A percentile compares a stretch with the other conserved stretches of the same genome.
Evolutionary conservation across 2,329 filamentous ascomycete genomes (phyloP).

Genomic region (Cordyceps cateniannulata): DNA sequence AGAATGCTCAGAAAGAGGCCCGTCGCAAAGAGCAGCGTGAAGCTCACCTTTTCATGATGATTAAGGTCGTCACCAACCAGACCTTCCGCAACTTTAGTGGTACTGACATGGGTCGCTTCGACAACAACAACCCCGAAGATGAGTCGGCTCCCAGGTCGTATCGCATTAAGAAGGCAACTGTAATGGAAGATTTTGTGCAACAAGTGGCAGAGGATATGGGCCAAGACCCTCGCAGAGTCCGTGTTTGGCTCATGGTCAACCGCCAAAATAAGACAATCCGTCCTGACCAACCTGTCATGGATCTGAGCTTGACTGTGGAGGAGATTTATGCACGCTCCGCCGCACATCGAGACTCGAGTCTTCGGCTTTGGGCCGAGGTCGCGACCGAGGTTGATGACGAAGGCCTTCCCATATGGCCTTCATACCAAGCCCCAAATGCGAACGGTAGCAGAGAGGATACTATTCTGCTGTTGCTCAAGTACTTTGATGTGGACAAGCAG

Average conservation of each 20-base stretch:
- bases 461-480: slow-evolving; percentile 86
- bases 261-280: slow-evolving; percentile 94
- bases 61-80: slow-evolving; percentile 73
- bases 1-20: slow-evolving; percentile 68
- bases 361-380: slow-evolving; percentile 84
- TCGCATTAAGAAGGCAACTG: slow-evolving; percentile 67
- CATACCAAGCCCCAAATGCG: slow-evolving; percentile 51
- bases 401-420: slow-evolving; percentile 67
- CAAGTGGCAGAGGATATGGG: slow-evolving; percentile 65
- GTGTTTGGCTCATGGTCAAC: slow-evolving; percentile 97
- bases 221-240: slow-evolving; percentile 61
- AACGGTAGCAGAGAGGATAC: slow-evolving; percentile 53
- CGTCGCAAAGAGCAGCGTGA: slow-evolving; percentile 86
- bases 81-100: slow-evolving; percentile 77
- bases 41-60: slow-evolving; percentile 83
- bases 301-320: slow-evolving; percentile 69
- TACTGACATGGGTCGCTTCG: slow-evolving; percentile 72
- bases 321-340: slow-evolving; percentile 52
- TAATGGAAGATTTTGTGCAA: slow-evolving; percentile 66
- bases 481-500: slow-evolving; percentile 77
- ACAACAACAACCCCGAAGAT: slow-evolving; percentile 57
- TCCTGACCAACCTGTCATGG: slow-evolving; percentile 80
- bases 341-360: slow-evolving; percentile 59
- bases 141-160: slow-evolving; percentile 66
- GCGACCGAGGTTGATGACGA: slow-evolving; percentile 59